Percentiles rank a stretch among this genome's conserved stretches.
Evolutionary conservation across 2,329 filamentous ascomycete species (phyloP).

Genomic region (Penicillium sp.): DNA sequence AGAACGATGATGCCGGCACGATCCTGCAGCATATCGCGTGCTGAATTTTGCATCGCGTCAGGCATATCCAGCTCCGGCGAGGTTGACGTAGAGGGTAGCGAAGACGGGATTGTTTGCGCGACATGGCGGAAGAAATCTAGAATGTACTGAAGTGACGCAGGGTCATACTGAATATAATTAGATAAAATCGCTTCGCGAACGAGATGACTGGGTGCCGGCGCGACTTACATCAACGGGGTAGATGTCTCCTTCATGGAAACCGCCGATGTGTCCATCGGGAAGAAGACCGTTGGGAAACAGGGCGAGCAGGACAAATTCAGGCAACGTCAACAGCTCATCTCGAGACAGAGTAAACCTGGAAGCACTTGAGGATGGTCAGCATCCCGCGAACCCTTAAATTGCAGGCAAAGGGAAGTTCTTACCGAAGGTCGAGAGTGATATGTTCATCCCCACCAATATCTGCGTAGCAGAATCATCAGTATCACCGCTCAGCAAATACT

Average conservation of each 20-base stretch:
- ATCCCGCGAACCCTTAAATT: neutral
- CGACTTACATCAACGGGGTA: constrained; percentile 97
- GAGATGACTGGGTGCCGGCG: too few species aligned
- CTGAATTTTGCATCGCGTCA: constrained; percentile 68
- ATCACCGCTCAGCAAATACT: too few species aligned
- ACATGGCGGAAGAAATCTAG: constrained; percentile 96
- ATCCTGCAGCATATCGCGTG: constrained; percentile 76
- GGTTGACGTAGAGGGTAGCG: constrained; percentile 63
- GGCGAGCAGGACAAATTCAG: constrained; percentile 96
- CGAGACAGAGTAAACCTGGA: constrained; percentile 90
- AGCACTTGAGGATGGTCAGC: constrained; percentile 58
- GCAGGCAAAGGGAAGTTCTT: constrained; percentile 35
- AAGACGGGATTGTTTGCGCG: constrained; percentile 80
- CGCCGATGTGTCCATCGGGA: constrained; percentile 92
- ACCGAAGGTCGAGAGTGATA: constrained; percentile 92
- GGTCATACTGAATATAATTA: constrained; percentile 72
- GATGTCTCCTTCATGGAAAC: constrained; percentile 86
- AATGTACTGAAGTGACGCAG: constrained; percentile 96
- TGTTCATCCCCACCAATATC: constrained; percentile 88
- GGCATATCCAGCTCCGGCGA: constrained; percentile 60
- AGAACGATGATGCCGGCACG: constrained; percentile 95
- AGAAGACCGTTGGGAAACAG: constrained; percentile 98
- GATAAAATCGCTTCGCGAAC: too few species aligned
- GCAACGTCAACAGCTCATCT: constrained; percentile 90
- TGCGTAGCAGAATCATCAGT: too few species aligned